Evolutionary conservation across 805 yeast species (phyloP), one percentile per base, ranked within the genome.

Genomic region (Kluyveromyces nonfermentans): DNA sequence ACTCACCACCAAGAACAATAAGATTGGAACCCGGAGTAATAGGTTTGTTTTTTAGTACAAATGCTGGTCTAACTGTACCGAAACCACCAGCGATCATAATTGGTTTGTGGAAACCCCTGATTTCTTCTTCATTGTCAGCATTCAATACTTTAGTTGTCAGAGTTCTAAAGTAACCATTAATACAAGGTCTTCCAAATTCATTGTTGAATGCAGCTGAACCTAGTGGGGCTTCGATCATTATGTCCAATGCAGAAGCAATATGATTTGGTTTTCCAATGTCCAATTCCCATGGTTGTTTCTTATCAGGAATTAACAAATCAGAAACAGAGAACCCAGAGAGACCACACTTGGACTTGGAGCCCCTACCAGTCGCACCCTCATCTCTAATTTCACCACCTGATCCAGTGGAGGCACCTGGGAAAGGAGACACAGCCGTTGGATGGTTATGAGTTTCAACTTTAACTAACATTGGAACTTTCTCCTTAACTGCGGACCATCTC

Each of bases 321-420:
- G 95, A 82, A 18, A 88, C 96, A 9, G 94, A 76, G 66, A 80
- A 93, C 7, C 99, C 99, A 35, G 95, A 73, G 49, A 93, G 72
- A 44, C 99, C 99, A 60, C 97, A 95, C 68, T 93, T 90, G 36
- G 97, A 78, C 65, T 87, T 87, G 20, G 97, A 90, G 37, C 99
- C 99, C 64, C 97, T 80, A 50, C 99, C 99, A 20, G 93, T 96
- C 25, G 99, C 98, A 69, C 97, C 98, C 70, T 93, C 99, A 67
- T 93, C 99, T 74, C 99, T 85, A 59, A 93, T 93, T 69, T 93
- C 99, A 71, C 99, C 99, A 64, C 99, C 99, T 9, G 97, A 89
- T 50, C 99, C 99, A 12, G 99, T 93, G 35, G 99, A 95, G 28
- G 99, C 99, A 65, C 99, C 99, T 3, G 98, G 89, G 68, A 87